Evolutionary conservation across 2,329 filamentous ascomycete species (phyloP).

Genomic region (Alternaria metachromatica): DNA sequence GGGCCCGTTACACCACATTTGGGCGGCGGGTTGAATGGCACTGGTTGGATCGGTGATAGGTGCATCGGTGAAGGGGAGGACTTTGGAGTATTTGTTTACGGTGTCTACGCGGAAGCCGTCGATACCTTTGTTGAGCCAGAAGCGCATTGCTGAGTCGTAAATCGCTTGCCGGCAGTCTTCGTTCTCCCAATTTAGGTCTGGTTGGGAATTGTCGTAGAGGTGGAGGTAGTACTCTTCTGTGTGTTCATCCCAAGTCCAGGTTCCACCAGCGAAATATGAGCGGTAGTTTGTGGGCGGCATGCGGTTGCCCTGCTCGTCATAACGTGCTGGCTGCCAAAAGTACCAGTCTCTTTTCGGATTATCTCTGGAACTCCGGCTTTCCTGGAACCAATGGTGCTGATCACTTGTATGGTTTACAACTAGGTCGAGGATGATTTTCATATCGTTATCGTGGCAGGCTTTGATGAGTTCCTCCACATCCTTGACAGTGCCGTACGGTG

Average conservation of each 20-base stretch:
- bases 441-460: constrained; percentile 66
- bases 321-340: constrained; percentile 67
- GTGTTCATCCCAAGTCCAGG: constrained; percentile 54
- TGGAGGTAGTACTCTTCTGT: constrained; percentile 57
- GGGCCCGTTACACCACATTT: constrained; percentile 64
- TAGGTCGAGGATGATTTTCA: constrained; percentile 76
- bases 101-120: constrained; percentile 58
- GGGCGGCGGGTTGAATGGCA: constrained; percentile 56
- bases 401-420: constrained; percentile 81
- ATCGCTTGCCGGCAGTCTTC: constrained; percentile 53
- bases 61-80: constrained; percentile 52
- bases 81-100: constrained; percentile 58
- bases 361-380: constrained; percentile 66
- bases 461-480: constrained; percentile 70
- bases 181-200: constrained; percentile 59
- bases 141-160: constrained; percentile 54
- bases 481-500: constrained; percentile 69
- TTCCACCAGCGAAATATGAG: constrained; percentile 49
- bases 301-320: constrained; percentile 60
- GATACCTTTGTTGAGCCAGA: constrained; percentile 57
- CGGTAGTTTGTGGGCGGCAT: constrained; percentile 65
- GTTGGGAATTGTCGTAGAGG: constrained; percentile 56
- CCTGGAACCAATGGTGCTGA: constrained; percentile 74
- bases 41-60: constrained; percentile 49
- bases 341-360: constrained; percentile 75